Base-by-base conservation (phyloP, 2,329 filamentous ascomycete genomes). In the Cytospora piceicola region DNA sequence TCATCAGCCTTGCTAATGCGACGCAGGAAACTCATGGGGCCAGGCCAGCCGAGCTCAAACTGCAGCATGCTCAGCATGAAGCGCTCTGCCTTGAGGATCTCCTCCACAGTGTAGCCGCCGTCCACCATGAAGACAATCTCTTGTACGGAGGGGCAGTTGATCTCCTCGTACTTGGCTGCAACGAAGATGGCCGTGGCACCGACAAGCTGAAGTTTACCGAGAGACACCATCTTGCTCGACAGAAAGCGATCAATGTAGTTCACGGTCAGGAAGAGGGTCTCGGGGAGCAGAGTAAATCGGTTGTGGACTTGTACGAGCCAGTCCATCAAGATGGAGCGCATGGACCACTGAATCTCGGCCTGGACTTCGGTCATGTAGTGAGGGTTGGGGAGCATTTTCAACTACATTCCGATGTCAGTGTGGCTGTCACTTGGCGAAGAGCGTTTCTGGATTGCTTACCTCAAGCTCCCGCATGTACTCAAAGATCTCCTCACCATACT, bases 41-140 rank as follows among this genome's bases (percentile, higher is more conserved):
- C 95, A n/a, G 95, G 95, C 90, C 93, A 98, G 61, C 95, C 95
- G 62, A 99, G 87, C 79, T 97, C 93, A 75, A 97, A 99, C 72
- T 93, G 87, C 62, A 99, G 87, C 90, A 97, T 96, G 78, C 88
- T 96, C 60, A 99, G 86, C 94, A 99, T 99, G 81, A 97, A 98
- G 15, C 94, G 90, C 79, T 99, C 95, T 0, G 95, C 95, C 81
- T 98, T 97, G 70, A 98, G 85, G 65, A 99, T 94, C 80, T 98
- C 95, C 65, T 97, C 94, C 20, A 87, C 85, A 3, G 86, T 91
- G 79, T 97, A 99, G 63, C 93, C 93, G 53, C 89, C 87, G 75
- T 99, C 95, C 51, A 99, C 95, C 94, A 99, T 98, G 82, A 94
- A 98, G 67, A 97, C 91, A 73, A 99, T 96, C 81, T 99, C 95